A percentile compares a stretch with the other conserved stretches of the same genome.
Evolutionary conservation across 1,284 basidiomycete genomes (phyloP).

Genomic region (Austroboletus novae-zelandiae): DNA sequence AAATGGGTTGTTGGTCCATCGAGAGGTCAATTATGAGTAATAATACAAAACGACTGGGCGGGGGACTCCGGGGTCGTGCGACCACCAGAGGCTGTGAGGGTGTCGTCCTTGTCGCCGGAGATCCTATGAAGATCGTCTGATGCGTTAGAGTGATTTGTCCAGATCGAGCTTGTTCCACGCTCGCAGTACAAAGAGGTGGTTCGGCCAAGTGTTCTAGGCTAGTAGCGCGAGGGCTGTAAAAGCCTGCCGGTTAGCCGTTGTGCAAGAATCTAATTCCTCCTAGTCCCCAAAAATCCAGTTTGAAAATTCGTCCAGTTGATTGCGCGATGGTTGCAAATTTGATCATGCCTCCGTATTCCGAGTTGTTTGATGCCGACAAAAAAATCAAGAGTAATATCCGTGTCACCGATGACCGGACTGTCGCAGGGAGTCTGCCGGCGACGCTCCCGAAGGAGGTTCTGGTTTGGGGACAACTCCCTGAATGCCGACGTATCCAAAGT

Average conservation of each 20-base stretch:
- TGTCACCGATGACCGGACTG: conserved; percentile 32
- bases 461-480: conserved; percentile 69
- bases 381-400: conserved; percentile 27
- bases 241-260: conserved; percentile 13
- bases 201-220: conserved; percentile 9
- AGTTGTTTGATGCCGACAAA: conserved; percentile 32
- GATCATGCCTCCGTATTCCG: conserved; percentile 25
- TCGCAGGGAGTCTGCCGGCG: conserved; percentile 31
- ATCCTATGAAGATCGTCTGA: conserved; percentile 26
- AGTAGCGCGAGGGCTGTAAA: conserved; percentile 8
- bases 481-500: conserved; percentile 66
- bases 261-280: conserved; percentile 16
- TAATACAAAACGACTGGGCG: conserved; percentile 28
- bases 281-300: conserved; percentile 18
- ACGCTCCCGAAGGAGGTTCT: conserved; percentile 29
- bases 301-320: conserved; percentile 31
- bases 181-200: conserved; percentile 19
- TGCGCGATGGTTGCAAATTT: conserved; percentile 24
- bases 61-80: conserved; percentile 11
- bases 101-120: conserved; percentile 15
- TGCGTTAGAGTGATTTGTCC: conserved; percentile 12
- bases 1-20: conserved; percentile 14
- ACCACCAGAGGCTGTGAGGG: conserved; percentile 21
- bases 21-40: conserved; percentile 33
- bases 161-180: conserved; percentile 23